A percentile compares a stretch with the other conserved stretches of the same genome.
phyloP scores from a whole-genome alignment of 176 grass and related monocot species.

The Eragrostis nindensis region DNA sequence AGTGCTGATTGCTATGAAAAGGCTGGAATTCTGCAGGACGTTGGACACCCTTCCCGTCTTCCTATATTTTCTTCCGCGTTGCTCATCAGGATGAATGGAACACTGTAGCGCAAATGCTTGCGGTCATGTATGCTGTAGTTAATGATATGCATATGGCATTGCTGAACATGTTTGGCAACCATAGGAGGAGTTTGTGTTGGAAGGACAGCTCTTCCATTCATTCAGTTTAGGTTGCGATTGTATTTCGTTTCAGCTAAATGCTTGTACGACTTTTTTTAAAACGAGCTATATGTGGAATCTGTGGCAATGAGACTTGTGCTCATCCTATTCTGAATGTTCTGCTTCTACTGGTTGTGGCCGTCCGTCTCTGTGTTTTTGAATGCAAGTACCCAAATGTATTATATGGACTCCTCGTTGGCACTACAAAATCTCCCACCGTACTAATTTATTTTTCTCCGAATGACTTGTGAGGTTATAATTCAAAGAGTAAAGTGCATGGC shows the following conservation, averaged over 20 bases:
- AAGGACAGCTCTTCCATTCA: neutral
- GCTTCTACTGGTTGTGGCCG: neutral
- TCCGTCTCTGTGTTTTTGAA: neutral
- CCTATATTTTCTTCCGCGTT: constrained; percentile 10
- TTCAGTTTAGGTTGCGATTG: neutral
- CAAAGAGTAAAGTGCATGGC: too few species aligned
- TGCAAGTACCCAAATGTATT: neutral
- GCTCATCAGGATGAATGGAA: neutral
- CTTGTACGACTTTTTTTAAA: neutral
- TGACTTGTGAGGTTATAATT: too few species aligned
- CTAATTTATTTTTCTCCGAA: neutral
- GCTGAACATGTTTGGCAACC: neutral
- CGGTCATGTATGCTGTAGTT: neutral
- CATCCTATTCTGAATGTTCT: neutral
- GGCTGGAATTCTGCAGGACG: constrained; percentile 40
- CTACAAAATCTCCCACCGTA: too few species aligned
- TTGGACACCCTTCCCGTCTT: neutral
- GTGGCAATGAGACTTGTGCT: neutral
- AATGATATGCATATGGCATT: neutral
- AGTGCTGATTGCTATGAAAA: constrained; percentile 31
- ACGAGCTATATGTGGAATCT: neutral
- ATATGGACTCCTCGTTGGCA: too few species aligned
- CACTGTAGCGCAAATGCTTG: neutral
- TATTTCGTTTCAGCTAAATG: neutral
- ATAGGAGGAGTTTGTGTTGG: neutral